Conservation (phyloP, 2,329 filamentous ascomycete genomes). For the Elsinoe australis region DNA sequence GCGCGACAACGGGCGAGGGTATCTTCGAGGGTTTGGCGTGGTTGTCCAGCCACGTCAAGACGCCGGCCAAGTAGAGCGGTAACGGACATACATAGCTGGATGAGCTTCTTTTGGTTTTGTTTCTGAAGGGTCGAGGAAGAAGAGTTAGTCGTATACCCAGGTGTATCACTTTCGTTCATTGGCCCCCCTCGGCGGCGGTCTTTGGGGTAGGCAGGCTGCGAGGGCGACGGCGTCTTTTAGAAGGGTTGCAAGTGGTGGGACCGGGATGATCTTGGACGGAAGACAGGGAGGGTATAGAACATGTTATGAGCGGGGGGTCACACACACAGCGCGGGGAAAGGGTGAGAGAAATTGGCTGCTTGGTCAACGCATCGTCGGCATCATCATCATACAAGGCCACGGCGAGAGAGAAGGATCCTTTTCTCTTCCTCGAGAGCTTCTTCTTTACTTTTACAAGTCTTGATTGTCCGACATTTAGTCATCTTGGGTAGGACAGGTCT, state of each 20-base stretch:
- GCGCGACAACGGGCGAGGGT: slow-evolving; percentile 46
- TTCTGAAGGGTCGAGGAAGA: not conserved
- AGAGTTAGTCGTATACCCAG: not conserved
- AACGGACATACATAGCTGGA: not conserved
- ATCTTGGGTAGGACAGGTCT: slow-evolving; percentile 16
- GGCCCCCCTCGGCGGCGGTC: not conserved
- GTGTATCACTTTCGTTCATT: slow-evolving; percentile 12
- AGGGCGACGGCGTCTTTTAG: not conserved
- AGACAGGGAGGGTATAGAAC: no score
- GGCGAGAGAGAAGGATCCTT: not conserved
- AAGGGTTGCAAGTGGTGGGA: no score
- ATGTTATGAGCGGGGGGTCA: no score
- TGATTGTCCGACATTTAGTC: slow-evolving; percentile 15
- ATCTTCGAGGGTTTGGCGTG: slow-evolving; percentile 48
- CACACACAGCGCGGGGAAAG: not conserved
- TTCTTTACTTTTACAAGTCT: slow-evolving; percentile 2
- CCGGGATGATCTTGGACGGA: no score
- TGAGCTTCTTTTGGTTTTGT: not conserved
- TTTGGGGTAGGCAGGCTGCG: not conserved
- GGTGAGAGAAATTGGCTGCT: no score
- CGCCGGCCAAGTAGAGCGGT: slow-evolving; percentile 27
- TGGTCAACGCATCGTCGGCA: no score
- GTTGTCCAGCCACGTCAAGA: slow-evolving; percentile 46
- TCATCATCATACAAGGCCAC: slow-evolving; percentile 9
- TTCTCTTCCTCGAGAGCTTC: slow-evolving; percentile 1